Conservation (phyloP, 2,329 filamentous ascomycete species). For the Colletotrichum eremochloae region DNA sequence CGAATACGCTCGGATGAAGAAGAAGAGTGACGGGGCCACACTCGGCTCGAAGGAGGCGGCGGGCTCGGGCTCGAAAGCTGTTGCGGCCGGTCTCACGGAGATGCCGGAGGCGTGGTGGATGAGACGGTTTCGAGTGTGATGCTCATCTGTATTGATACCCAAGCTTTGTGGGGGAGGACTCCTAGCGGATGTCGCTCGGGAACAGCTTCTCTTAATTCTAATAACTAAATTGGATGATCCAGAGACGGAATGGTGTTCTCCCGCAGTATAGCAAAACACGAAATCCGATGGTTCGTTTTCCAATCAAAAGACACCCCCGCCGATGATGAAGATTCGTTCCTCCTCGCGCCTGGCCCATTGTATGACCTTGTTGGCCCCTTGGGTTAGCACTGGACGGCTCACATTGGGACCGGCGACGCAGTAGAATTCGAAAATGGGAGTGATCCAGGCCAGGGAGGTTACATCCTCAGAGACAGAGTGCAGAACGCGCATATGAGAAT, state of each 20-base stretch:
- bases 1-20: not conserved
- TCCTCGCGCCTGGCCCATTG: slow-evolving; percentile 95
- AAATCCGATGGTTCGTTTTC: not conserved
- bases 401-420: slow-evolving; percentile 87
- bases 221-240: slow-evolving; percentile 1
- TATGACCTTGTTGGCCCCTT: slow-evolving; percentile 89
- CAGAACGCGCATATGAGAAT: slow-evolving; percentile 87
- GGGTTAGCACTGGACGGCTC: slow-evolving; percentile 76
- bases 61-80: not conserved
- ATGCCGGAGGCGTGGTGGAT: slow-evolving; percentile 34
- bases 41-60: not conserved
- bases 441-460: slow-evolving; percentile 90
- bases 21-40: not conserved
- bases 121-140: not conserved
- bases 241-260: not conserved
- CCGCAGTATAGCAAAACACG: not conserved
- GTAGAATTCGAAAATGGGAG: slow-evolving; percentile 92
- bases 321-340: slow-evolving; percentile 95
- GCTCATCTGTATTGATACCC: slow-evolving; percentile 12
- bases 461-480: slow-evolving; percentile 82
- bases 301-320: slow-evolving; percentile 85
- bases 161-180: not conserved
- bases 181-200: not conserved
- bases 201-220: slow-evolving; percentile 3
- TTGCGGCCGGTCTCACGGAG: not conserved